phyloP scores from a whole-genome alignment of 495 filamentous ascomycete genomes.

The Collariella sp. region DNA sequence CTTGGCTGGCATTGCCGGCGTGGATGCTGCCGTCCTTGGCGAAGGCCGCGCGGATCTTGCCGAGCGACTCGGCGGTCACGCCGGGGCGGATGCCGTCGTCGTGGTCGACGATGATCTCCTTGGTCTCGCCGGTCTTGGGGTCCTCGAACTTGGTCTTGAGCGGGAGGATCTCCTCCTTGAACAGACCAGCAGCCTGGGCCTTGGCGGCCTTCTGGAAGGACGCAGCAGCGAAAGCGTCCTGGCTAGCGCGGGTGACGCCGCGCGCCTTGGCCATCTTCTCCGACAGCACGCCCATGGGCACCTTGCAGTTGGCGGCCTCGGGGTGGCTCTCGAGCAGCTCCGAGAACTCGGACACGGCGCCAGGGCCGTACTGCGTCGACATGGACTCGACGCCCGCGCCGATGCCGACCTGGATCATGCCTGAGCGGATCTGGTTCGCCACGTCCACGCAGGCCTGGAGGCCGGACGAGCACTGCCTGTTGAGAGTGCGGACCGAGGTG shows the following conservation, averaged over 20 bases:
- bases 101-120: constrained; percentile 69
- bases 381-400: constrained; percentile 98
- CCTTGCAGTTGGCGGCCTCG: constrained; percentile 90
- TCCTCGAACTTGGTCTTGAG: constrained; percentile 76
- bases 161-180: constrained; percentile 87
- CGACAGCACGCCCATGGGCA: constrained; percentile 91
- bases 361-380: constrained; percentile 83
- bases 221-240: constrained; percentile 82
- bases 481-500: constrained; percentile 73
- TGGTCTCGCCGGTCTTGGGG: constrained; percentile 82
- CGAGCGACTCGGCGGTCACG: constrained; percentile 76
- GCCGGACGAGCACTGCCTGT: constrained; percentile 85
- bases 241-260: constrained; percentile 57
- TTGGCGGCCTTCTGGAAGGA: constrained; percentile 83
- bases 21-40: constrained; percentile 86
- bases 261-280: constrained; percentile 91
- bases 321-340: constrained; percentile 77
- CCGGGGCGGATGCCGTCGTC: constrained; percentile 85
- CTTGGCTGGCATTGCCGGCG: constrained; percentile 91
- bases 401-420: constrained; percentile 93
- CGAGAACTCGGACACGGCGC: constrained; percentile 88
- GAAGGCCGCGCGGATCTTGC: constrained; percentile 87
- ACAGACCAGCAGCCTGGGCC: constrained; percentile 82
- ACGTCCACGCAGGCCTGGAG: constrained; percentile 88
- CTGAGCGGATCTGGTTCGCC: constrained; percentile 76